Base-by-base conservation (phyloP, 208 protist genomes). In the Trypanosoma boissoni region DNA sequence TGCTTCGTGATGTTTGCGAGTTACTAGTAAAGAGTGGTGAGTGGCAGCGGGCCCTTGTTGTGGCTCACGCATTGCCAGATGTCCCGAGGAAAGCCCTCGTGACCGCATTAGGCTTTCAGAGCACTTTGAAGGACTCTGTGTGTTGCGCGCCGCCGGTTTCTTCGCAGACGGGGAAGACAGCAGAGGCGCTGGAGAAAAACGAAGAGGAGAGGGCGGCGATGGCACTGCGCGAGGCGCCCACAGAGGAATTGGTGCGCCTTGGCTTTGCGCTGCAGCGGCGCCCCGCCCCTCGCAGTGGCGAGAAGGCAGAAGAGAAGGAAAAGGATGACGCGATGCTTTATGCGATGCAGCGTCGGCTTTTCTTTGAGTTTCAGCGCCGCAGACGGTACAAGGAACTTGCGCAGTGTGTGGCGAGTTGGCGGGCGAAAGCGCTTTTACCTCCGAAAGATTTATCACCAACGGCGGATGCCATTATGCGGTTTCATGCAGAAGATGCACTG, bases 401-500 rank as follows among this genome's bases (percentile, higher is more conserved):
- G 32, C 75, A 88, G 68, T 92, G 86, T 68, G 58, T 82, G 20
- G 63, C 73, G n/a, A 84, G 89, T 55, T 92, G 86, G 86, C 68
- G 76, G 44, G 72, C 67, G 1, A 74, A 77, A 60, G 66, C 64
- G 9, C 41, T 74, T 27, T 41, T 71, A 39, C 64, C 64, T 10
- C 6, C 36, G 8, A n/a, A 29, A 46, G 20, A 48, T 7, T 16
- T n/a, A 44, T 43, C 10, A 57, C 18, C 36, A 44, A 31, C 9
- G 29, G 24, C 32, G 37, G 10, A 45, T n/a, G n/a, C n/a, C n/a
- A n/a, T n/a, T n/a, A n/a, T n/a, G n/a, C n/a, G 59, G 39, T 82
- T 83, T 32, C 74, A 88, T 41, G 82, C 75, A 4, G 46, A 79
- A 10, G 44, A 64, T 6, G 72, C 72, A 0, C 53, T 72, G 44